Evolutionary conservation across 176 grass and related monocot genomes (phyloP), one percentile per base, ranked within the genome.

Genomic region (Triticum monococcum): DNA sequence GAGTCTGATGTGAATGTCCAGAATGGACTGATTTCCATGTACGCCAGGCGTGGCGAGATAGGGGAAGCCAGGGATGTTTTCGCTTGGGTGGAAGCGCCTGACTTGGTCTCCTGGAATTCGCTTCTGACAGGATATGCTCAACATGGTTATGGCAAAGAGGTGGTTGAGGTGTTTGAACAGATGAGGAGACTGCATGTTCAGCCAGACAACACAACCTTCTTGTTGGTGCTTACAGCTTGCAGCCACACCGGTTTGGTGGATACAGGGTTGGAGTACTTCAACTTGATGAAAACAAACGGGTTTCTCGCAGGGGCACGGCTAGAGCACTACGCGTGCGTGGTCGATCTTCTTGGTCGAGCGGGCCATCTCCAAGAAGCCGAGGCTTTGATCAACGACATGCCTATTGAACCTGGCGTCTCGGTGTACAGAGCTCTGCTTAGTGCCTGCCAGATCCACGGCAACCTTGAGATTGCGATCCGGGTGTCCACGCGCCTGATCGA

Each of bases 81-180:
- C 43, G 7, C 75, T 56, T 90, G 5, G 2, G 72, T 68, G 56
- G 65, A 25, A 38, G 66, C 60, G 5, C 89, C 80, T 22, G 66
- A 90, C 20, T 43, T 87, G 80, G 84, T 90, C 45, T 90, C 89
- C 37, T 87, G 84, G 84, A 87, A 87, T 43, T 90, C 80, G 2
- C 84, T 87, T 18, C 14, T 90, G 10, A 78, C 74, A 4, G 84
- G 84, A 18, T 83, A 65, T 59, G 89, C 84, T 36, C 80, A 84
- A 5, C 84, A 87, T 80, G 89, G 89, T 0, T 87, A 79, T 80
- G 89, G 84, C 20, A 73, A 14, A 1, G 72, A 79, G 74, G 89
- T 68, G 5, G 59, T 83, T 65, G 37, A 87, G 46, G 78, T 90
- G 38, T 86, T 86, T 78, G 79, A 90, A 64, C 72, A 83, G 26